These are phyloP conservation scores for Fusarium nurragi DNA, from an alignment of 2,329 filamentous ascomycete species.

Conservation along the genomic window DNA sequence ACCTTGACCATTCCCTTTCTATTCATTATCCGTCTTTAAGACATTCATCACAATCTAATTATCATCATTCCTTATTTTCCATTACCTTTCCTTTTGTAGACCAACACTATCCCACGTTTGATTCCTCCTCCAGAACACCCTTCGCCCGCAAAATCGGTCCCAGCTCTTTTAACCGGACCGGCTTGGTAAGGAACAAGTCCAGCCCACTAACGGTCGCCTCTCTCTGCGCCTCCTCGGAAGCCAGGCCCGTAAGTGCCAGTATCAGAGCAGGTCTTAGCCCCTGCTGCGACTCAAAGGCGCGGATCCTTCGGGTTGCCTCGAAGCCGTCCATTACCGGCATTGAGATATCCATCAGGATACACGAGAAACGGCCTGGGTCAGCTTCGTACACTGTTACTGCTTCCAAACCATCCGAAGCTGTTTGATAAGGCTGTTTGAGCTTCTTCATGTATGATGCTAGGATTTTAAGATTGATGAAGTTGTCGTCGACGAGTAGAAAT, in stretches of 20 bases:
- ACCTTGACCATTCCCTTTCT: background rate
- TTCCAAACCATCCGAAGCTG: constrained; percentile 49
- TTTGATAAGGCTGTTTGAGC: constrained; percentile 44
- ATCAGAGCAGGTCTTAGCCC: constrained; percentile 55
- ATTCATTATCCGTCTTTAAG: background rate
- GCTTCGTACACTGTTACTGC: constrained; percentile 46
- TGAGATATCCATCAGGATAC: constrained; percentile 60
- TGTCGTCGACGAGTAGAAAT: constrained; percentile 55
- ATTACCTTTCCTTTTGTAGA: too few species aligned
- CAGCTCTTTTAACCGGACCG: constrained; percentile 57
- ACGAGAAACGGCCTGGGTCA: constrained; percentile 38
- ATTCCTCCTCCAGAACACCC: constrained; percentile 29
- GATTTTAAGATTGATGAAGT: constrained; percentile 52
- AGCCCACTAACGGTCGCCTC: constrained; percentile 64
- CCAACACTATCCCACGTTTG: constrained; percentile 2
- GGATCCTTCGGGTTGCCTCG: constrained; percentile 60
- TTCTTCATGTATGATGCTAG: constrained; percentile 50
- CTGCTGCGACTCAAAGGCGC: constrained; percentile 57
- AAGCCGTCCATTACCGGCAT: constrained; percentile 68
- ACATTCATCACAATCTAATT: background rate
- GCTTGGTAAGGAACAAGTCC: constrained; percentile 65
- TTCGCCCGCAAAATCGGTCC: constrained; percentile 31
- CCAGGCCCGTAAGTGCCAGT: constrained; percentile 63
- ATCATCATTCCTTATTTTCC: background rate
- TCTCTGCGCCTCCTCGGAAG: constrained; percentile 59